These are phyloP conservation scores for Mollisiaceae sp. DNA, from an alignment of 2,329 filamentous ascomycete species.

Conservation along the genomic window DNA sequence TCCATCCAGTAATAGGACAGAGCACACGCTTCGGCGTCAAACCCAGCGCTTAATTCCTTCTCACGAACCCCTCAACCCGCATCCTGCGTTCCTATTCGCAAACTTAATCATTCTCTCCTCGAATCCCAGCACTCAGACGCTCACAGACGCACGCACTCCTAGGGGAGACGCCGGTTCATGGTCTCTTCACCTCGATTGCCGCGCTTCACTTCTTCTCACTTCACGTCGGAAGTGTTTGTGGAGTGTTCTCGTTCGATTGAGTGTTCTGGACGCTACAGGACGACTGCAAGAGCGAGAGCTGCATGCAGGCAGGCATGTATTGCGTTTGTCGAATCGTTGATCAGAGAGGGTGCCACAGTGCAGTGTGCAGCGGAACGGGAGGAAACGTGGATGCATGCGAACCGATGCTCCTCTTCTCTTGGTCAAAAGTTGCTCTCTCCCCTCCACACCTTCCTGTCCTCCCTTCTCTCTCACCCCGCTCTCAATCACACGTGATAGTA, in stretches of 20 bases:
- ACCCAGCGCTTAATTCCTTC: slow-evolving; percentile 1
- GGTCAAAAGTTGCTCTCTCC: not conserved
- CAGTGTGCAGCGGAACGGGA: slow-evolving; percentile 2
- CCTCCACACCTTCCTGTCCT: not conserved
- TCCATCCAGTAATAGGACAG: not conserved
- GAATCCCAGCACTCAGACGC: slow-evolving; percentile 5
- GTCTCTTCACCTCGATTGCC: not conserved
- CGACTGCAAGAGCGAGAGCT: not conserved
- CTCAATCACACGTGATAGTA: not conserved
- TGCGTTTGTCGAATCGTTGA: slow-evolving; percentile 4
- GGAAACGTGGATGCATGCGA: not conserved
- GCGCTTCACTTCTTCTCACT: not conserved
- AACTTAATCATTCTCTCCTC: not conserved
- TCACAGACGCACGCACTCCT: slow-evolving; percentile 6
- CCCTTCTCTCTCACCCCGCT: not conserved
- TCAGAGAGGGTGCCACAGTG: not conserved
- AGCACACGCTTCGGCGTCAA: slow-evolving; percentile 5
- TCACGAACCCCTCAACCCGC: not conserved
- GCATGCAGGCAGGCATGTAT: not conserved
- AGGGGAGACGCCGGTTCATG: not conserved
- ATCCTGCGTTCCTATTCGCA: not conserved
- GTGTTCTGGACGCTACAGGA: no score
- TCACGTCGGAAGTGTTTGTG: not conserved
- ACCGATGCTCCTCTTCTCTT: not conserved
- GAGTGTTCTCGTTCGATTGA: not conserved